These are phyloP conservation scores for Funneliformis geosporum DNA, from an alignment of 192 early-diverging fungal species.

Conservation along the genomic window DNA sequence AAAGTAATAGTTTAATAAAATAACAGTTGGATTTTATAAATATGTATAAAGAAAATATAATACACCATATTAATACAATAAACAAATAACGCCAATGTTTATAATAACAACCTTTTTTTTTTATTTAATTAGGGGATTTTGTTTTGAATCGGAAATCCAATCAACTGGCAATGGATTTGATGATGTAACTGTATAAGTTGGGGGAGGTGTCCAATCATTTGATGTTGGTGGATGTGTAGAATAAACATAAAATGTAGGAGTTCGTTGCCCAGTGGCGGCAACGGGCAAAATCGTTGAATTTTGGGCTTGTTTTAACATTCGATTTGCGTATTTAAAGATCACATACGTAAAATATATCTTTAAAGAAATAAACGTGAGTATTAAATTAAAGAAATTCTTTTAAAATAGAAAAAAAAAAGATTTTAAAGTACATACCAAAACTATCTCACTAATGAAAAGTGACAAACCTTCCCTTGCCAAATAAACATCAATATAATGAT, in stretches of 20 bases:
- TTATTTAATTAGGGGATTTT: background rate
- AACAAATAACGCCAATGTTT: no score
- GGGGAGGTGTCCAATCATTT: constrained; percentile 1
- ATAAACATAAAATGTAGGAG: constrained; percentile 12
- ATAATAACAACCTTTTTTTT: no score
- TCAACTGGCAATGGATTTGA: background rate
- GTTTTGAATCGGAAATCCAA: background rate
- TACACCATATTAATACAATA: no score
- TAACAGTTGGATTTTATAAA: no score
- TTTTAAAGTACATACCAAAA: no score
- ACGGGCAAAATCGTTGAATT: no score
- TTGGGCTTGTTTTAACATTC: background rate
- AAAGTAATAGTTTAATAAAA: no score
- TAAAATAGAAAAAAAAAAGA: no score
- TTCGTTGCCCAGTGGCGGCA: background rate
- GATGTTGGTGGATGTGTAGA: background rate
- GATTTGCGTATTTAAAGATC: background rate
- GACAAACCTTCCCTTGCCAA: no score
- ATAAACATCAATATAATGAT: no score
- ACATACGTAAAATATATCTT: constrained; percentile 20
- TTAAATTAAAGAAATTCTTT: background rate
- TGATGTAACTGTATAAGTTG: constrained; percentile 5
- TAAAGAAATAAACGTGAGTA: background rate
- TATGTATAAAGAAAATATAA: no score
- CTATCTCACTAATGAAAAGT: no score